phyloP scores from a whole-genome alignment of 495 filamentous ascomycete genomes.

The Chaetomidium leptoderma region DNA sequence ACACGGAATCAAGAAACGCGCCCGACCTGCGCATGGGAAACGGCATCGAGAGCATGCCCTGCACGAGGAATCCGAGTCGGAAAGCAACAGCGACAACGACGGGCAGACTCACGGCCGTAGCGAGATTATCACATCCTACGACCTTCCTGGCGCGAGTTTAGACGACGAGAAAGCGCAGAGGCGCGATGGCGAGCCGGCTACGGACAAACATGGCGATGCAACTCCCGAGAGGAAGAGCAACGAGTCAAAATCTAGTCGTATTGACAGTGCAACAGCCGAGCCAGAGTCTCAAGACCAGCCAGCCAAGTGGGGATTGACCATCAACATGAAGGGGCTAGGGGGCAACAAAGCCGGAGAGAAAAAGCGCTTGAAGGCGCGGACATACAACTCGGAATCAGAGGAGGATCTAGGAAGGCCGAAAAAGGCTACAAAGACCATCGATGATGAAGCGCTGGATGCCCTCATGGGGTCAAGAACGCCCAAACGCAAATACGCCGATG shows the following conservation, averaged over 20 bases:
- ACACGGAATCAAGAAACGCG: conserved; percentile 26
- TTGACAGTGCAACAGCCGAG: conserved; percentile 17
- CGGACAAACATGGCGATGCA: not conserved
- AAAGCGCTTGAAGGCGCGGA: not conserved
- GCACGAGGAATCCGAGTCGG: conserved; percentile 34
- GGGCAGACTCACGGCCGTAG: conserved; percentile 18
- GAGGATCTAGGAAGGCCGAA: conserved; percentile 24
- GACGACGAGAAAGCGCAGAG: conserved; percentile 1
- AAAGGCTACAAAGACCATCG: conserved; percentile 49
- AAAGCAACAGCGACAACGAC: conserved; percentile 27
- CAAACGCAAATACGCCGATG: conserved; percentile 44
- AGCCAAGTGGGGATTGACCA: conserved; percentile 44
- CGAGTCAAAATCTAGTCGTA: not conserved
- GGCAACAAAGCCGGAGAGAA: not conserved
- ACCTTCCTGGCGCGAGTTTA: not conserved
- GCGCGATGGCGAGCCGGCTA: not conserved
- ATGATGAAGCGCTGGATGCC: conserved; percentile 76
- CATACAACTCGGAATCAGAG: conserved; percentile 12
- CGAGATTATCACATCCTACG: conserved; percentile 37
- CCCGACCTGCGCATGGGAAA: conserved; percentile 35
- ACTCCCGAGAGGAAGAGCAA: not conserved
- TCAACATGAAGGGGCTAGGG: conserved; percentile 31
- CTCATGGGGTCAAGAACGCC: conserved; percentile 56
- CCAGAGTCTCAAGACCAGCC: conserved; percentile 37
- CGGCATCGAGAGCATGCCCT: conserved; percentile 37